phyloP scores from a whole-genome alignment of 345 rosid genomes.

The Anacardium occidentale region DNA sequence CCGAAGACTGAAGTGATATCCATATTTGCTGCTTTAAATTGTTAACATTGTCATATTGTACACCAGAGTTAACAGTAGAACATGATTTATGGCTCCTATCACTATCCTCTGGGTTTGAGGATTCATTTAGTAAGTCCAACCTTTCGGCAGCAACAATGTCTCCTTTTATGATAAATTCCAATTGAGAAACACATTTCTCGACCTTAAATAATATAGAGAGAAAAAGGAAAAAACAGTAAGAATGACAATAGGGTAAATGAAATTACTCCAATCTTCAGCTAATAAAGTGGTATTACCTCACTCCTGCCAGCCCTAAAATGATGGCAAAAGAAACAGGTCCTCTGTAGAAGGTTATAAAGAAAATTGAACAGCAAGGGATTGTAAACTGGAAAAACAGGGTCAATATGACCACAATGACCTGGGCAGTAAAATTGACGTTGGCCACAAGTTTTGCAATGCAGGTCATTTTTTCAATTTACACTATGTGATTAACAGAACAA shows the following conservation, averaged over 20 bases:
- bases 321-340: slow-evolving; percentile 64
- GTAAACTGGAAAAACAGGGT: slow-evolving; percentile 65
- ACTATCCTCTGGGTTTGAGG: slow-evolving; percentile 37
- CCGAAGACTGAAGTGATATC: slow-evolving; percentile 82
- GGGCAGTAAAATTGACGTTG: slow-evolving; percentile 58
- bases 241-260: slow-evolving; percentile 1
- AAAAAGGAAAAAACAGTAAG: not conserved
- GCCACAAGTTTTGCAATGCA: slow-evolving; percentile 83
- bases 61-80: slow-evolving; percentile 33
- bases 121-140: slow-evolving; percentile 34
- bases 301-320: slow-evolving; percentile 42
- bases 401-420: slow-evolving; percentile 92
- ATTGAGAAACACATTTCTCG: slow-evolving; percentile 48
- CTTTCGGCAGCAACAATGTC: slow-evolving; percentile 70
- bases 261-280: slow-evolving; percentile 4
- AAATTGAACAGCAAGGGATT: slow-evolving; percentile 73
- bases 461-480: too few species aligned
- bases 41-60: slow-evolving; percentile 24
- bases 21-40: slow-evolving; percentile 40
- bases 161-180: slow-evolving; percentile 75
- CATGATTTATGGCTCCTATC: slow-evolving; percentile 43
- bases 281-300: slow-evolving; percentile 37
- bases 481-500: too few species aligned
- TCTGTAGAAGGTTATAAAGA: slow-evolving; percentile 55
- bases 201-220: slow-evolving; percentile 42